Base-by-base conservation (phyloP, 306 rosid genomes). In the Cucurbita pepo region DNA sequence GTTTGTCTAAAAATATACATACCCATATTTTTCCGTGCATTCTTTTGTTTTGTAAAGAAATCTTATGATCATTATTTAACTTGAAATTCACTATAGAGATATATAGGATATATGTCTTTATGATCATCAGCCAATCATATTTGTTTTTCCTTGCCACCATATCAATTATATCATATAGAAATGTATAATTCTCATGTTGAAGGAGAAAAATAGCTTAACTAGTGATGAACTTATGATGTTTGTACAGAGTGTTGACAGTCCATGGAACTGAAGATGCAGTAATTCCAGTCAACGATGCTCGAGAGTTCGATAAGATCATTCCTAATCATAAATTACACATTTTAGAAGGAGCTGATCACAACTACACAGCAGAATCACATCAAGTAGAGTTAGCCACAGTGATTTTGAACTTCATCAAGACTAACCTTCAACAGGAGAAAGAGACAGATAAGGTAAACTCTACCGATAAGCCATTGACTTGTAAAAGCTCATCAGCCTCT, bases 281-380 rank as follows among this genome's bases (percentile, higher is more conserved):
- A 54, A 79, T 90, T 69, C 91, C 91, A 0, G 86, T 80, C 45
- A 77, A 72, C 69, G 92, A 90, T 47, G 92, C 96, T 19, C 54
- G 37, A 5, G 90, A 85, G 79, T 86, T 92, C 54, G 84, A 86
- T 58, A 86, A 90, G 80, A 81, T 86, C 76, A 76, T 90, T 63
- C 87, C 88, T 10, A 85, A 88, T 75, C 92, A 90, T 89, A 78
- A 90, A 76, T 45, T 90, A 48, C 87, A 58, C 57, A 69, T 85
- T 44, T 40, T 88, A 22, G 84, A 79, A 81, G 96, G 95, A 69
- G 96, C 90, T 66, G 81, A 88, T 73, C 96, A 89, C 80, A 11
- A 64, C 22, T 88, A 78, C 79, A 79, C 83, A 21, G 10, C 16
- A 63, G 4, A 63, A n/a, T 34, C 75, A 5, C 82, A 86, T 69